Evolutionary conservation across 768 basidiomycete genomes (phyloP).

Genomic region (Harrya chromipes): DNA sequence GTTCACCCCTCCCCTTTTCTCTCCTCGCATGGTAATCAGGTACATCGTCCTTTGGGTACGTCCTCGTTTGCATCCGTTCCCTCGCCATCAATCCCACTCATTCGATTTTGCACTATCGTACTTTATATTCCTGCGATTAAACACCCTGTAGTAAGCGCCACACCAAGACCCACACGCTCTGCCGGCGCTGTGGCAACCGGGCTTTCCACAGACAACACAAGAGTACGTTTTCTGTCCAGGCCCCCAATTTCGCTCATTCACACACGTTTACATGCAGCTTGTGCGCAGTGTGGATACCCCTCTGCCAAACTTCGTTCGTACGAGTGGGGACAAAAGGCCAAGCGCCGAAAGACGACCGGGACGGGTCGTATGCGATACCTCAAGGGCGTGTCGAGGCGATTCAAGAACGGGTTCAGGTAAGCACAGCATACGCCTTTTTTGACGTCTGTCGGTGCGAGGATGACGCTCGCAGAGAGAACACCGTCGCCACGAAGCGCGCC

Average conservation of each 20-base stretch:
- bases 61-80: constrained; percentile 18
- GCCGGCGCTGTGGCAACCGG: constrained; percentile 93
- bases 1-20: not conserved
- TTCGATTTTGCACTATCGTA: too few species aligned
- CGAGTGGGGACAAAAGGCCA: constrained; percentile 99
- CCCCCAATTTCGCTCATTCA: not conserved
- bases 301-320: constrained; percentile 92
- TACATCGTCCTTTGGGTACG: constrained; percentile 95
- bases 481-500: constrained; percentile 81
- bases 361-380: constrained; percentile 95
- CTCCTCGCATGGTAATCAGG: constrained; percentile 46
- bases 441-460: not conserved
- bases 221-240: constrained; percentile 48
- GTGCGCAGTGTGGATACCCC: constrained; percentile 96
- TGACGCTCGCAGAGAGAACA: constrained; percentile 71
- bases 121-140: not conserved
- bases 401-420: constrained; percentile 98
- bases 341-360: constrained; percentile 99
- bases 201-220: constrained; percentile 99
- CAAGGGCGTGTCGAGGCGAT: constrained; percentile 88
- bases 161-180: constrained; percentile 96
- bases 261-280: constrained; percentile 49
- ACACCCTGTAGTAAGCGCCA: constrained; percentile 76
- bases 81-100: too few species aligned
- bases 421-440: constrained; percentile 15